These are phyloP conservation scores for Coix lacrymajobi DNA, from an alignment of 176 grass and related monocot species.

Conservation along the genomic window DNA sequence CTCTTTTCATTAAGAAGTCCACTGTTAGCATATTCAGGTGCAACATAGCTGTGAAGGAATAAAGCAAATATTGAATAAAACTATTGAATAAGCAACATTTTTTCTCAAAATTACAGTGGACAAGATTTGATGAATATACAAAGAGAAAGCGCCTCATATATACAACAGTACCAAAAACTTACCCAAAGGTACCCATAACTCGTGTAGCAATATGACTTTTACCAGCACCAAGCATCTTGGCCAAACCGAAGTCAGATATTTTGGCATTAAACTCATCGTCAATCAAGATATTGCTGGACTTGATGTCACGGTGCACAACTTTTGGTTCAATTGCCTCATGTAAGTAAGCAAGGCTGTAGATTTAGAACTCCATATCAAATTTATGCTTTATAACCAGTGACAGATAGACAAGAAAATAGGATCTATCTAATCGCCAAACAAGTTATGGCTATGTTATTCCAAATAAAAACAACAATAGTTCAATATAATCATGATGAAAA, in stretches of 20 bases:
- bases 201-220: slow-evolving; percentile 96
- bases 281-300: slow-evolving; percentile 89
- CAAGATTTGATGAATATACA: slow-evolving; percentile 4
- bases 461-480: not conserved
- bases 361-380: slow-evolving; percentile 1
- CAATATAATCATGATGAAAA: not conserved
- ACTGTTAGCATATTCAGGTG: slow-evolving; percentile 94
- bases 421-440: not conserved
- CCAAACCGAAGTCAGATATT: slow-evolving; percentile 94
- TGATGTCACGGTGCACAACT: slow-evolving; percentile 97
- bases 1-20: slow-evolving; percentile 98
- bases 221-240: slow-evolving; percentile 95
- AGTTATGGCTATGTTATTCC: not conserved
- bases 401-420: slow-evolving; percentile 8
- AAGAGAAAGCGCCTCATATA: not conserved
- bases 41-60: slow-evolving; percentile 67
- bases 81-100: not conserved
- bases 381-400: not conserved
- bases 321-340: slow-evolving; percentile 97
- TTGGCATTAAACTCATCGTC: slow-evolving; percentile 96
- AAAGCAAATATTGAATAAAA: slow-evolving; percentile 17
- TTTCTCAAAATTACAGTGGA: not conserved
- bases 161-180: slow-evolving; percentile 21
- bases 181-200: slow-evolving; percentile 99
- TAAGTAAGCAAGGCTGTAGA: slow-evolving; percentile 87